Percentiles rank a stretch among this genome's conserved stretches.
phyloP scores from a whole-genome alignment of 2,329 filamentous ascomycete species.

The Mycosphaerella arachidis region DNA sequence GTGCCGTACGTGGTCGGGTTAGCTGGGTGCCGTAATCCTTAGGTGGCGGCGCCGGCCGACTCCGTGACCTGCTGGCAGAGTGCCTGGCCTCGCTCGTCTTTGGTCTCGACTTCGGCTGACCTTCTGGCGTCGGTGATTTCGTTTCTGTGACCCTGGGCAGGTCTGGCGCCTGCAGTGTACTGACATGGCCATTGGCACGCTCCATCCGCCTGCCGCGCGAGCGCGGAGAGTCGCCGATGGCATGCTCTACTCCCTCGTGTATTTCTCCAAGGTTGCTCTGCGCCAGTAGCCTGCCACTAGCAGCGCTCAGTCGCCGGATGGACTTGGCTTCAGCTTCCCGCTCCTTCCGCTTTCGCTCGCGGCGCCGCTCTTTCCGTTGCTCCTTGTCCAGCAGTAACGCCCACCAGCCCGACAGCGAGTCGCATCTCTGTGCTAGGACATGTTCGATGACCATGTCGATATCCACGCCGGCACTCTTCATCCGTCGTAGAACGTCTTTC shows the following conservation, averaged over 20 bases:
- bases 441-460: conserved; percentile 94
- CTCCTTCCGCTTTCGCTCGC: conserved; percentile 79
- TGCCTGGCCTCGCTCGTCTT: conserved; percentile 40
- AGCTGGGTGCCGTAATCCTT: conserved; percentile 58
- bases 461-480: conserved; percentile 89
- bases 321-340: conserved; percentile 76
- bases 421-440: conserved; percentile 82
- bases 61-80: conserved; percentile 68
- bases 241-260: conserved; percentile 62
- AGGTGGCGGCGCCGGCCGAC: conserved; percentile 74
- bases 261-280: conserved; percentile 68
- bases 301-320: conserved; percentile 76
- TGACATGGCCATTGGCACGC: conserved; percentile 41
- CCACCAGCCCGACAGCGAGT: conserved; percentile 94
- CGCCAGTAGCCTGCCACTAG: conserved; percentile 78
- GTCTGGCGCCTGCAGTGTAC: conserved; percentile 56
- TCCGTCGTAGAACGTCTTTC: conserved; percentile 84
- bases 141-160: conserved; percentile 71
- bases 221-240: conserved; percentile 54
- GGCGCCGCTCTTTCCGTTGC: conserved; percentile 73
- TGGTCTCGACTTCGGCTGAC: conserved; percentile 52
- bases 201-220: conserved; percentile 74
- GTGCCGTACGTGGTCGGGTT: conserved; percentile 55
- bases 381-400: conserved; percentile 91
- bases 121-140: conserved; percentile 39